Evolutionary conservation across 148 eudicot genomes (phyloP), one percentile per base, ranked within the genome.

Genomic region (Silene latifolia): DNA sequence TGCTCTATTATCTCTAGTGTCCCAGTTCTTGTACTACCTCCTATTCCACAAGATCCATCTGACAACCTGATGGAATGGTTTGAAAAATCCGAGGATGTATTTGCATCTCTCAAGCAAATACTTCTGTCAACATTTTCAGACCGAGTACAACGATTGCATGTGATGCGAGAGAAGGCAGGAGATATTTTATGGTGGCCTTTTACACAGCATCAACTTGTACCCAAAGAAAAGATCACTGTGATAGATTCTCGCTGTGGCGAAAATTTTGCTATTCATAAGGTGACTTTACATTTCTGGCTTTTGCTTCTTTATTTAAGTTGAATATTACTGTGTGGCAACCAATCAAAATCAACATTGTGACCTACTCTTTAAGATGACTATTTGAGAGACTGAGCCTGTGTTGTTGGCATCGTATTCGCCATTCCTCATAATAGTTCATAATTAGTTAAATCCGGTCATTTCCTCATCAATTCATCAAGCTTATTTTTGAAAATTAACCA

Each of bases 161-260:
- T 78, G 44, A 86, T 92, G 93, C 86, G 87, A 75, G 87, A 88
- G 83, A 89, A 81, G 83, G 97, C 98, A 65, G 83, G 84, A 71
- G 90, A 90, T 13, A 75, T 88, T 61, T 74, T 96, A 23, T 96
- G 99, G 99, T 96, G 99, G 99, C 99, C 99, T 60, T 96, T 92
- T 83, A 96, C 99, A 44, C 99, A 96, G 73, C 99, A 96, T 77
- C 87, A 85, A 80, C 88, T 96, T 80, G 93, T 96, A 74, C 85
- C 97, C 5, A 82, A 84, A 70, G 93, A 86, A 76, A 87, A 81
- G 25, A 80, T 92, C 75, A 92, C 97, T 51, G 97, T 96, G 20
- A 92, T 96, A 63, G 99, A 96, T 87, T 96, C 98, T 35, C 98
- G 99, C 12, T 91, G 86, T 68, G 99, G 99, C 57, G 99, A 92